phyloP scores from a whole-genome alignment of 2,329 filamentous ascomycete genomes.

The Cytospora piceicola region DNA sequence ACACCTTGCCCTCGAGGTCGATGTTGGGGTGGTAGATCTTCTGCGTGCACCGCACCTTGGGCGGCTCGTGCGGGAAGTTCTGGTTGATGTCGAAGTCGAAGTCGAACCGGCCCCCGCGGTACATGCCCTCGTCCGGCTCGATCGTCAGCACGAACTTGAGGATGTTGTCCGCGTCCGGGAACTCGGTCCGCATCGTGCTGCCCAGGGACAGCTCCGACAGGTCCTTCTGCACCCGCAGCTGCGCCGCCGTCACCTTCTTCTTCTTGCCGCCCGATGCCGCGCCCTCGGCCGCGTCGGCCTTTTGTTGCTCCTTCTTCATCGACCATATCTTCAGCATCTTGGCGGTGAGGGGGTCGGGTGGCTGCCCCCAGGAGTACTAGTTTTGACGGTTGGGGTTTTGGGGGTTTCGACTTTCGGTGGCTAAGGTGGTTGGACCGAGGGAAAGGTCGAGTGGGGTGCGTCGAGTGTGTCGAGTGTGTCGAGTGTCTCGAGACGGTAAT shows the following conservation, averaged over 20 bases:
- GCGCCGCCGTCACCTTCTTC: slow-evolving; percentile 97
- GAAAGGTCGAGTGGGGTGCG: not conserved
- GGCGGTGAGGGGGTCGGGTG: slow-evolving; percentile 35
- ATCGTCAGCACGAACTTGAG: slow-evolving; percentile 83
- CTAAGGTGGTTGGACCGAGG: not conserved
- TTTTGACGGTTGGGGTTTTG: not conserved
- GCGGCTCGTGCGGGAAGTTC: slow-evolving; percentile 95
- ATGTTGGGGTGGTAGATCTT: slow-evolving; percentile 99
- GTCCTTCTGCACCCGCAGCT: slow-evolving; percentile 94
- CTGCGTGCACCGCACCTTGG: slow-evolving; percentile 94
- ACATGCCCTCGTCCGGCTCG: slow-evolving; percentile 83
- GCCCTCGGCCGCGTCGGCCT: slow-evolving; percentile 81
- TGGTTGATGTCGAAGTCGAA: slow-evolving; percentile 93
- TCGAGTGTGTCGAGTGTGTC: slow-evolving; percentile 7
- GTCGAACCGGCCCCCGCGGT: slow-evolving; percentile 83
- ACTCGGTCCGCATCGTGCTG: slow-evolving; percentile 78
- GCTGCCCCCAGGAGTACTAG: slow-evolving; percentile 16
- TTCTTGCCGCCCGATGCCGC: slow-evolving; percentile 74
- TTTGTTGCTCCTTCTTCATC: slow-evolving; percentile 98
- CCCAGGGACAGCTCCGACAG: slow-evolving; percentile 80
- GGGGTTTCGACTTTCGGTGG: not conserved
- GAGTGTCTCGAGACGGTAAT: slow-evolving; percentile 5
- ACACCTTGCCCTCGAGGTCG: slow-evolving; percentile 96
- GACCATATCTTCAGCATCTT: slow-evolving; percentile 99
- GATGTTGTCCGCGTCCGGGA: slow-evolving; percentile 82